phyloP scores from a whole-genome alignment of 2,329 filamentous ascomycete species.

The Pyricularia pennisetigena region DNA sequence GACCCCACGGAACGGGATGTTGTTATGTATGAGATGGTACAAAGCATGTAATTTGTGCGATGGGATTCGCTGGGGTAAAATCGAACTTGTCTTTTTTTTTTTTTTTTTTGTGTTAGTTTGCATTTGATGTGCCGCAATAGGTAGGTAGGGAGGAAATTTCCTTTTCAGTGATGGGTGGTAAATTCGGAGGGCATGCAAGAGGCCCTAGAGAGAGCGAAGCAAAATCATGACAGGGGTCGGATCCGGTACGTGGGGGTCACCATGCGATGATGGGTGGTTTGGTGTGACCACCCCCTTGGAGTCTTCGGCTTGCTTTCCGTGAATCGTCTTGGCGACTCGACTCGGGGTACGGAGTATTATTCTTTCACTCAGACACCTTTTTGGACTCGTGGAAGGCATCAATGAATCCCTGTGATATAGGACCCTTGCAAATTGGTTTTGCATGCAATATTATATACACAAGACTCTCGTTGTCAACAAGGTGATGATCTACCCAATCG shows the following conservation, averaged over 20 bases:
- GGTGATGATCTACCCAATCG: not conserved
- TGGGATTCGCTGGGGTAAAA: not conserved
- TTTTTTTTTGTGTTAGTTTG: no score
- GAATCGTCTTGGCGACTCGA: not conserved
- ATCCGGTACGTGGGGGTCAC: not conserved
- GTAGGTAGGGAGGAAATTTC: not conserved
- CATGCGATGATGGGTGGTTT: not conserved
- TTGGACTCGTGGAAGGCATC: not conserved
- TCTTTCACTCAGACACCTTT: not conserved
- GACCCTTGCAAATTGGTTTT: not conserved
- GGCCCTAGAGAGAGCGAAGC: no score
- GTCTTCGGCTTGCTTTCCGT: not conserved
- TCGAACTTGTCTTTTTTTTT: not conserved
- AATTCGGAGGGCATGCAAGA: no score
- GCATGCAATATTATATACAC: no score
- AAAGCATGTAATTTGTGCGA: not conserved
- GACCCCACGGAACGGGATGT: not conserved
- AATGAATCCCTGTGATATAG: not conserved
- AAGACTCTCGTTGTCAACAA: no score
- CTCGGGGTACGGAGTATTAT: no score
- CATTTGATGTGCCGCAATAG: no score
- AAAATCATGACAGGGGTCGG: not conserved
- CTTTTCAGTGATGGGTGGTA: not conserved
- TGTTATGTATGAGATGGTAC: not conserved
- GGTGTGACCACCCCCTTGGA: not conserved